These are phyloP conservation scores for Globisporangium megalacanthum DNA, from an alignment of 352 stramenopile species.

Conservation along the genomic window DNA sequence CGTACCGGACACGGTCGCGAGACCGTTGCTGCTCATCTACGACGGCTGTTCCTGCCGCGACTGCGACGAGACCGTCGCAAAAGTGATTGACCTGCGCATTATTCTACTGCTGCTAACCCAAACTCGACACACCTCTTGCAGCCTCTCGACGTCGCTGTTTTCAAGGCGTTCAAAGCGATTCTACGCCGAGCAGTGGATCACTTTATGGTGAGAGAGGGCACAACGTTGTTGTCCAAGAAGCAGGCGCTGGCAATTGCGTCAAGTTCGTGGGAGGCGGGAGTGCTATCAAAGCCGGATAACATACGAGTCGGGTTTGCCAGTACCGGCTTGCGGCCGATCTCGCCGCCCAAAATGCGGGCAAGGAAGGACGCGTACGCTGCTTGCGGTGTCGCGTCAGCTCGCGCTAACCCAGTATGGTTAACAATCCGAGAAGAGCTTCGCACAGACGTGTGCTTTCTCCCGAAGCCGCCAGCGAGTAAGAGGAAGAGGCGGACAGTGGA, in stretches of 20 bases:
- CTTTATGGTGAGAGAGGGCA: neutral
- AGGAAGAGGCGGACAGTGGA: slow-evolving; percentile 1
- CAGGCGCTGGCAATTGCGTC: slow-evolving; percentile 1
- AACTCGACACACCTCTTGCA: slow-evolving; percentile 12
- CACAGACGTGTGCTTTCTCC: slow-evolving; percentile 3
- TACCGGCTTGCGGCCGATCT: slow-evolving; percentile 2
- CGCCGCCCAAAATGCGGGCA: neutral
- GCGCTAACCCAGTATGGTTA: slow-evolving; percentile 2
- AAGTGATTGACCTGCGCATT: slow-evolving; percentile 1
- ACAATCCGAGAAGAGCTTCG: neutral
- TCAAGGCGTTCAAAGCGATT: slow-evolving; percentile 4
- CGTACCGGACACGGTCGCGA: neutral
- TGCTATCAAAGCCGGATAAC: neutral
- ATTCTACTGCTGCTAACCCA: slow-evolving; percentile 4
- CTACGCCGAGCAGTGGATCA: neutral
- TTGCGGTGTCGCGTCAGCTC: neutral
- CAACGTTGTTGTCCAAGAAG: slow-evolving; percentile 1
- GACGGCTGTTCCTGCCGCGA: slow-evolving; percentile 4
- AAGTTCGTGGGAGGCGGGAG: neutral
- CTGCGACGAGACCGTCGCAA: neutral
- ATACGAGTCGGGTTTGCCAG: neutral
- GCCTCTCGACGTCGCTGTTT: slow-evolving; percentile 13
- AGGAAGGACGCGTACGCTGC: neutral
- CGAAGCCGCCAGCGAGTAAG: neutral
- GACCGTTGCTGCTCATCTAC: slow-evolving; percentile 5